phyloP scores from a whole-genome alignment of 1,139 yeast genomes.

The Torulaspora pretoriensis region DNA sequence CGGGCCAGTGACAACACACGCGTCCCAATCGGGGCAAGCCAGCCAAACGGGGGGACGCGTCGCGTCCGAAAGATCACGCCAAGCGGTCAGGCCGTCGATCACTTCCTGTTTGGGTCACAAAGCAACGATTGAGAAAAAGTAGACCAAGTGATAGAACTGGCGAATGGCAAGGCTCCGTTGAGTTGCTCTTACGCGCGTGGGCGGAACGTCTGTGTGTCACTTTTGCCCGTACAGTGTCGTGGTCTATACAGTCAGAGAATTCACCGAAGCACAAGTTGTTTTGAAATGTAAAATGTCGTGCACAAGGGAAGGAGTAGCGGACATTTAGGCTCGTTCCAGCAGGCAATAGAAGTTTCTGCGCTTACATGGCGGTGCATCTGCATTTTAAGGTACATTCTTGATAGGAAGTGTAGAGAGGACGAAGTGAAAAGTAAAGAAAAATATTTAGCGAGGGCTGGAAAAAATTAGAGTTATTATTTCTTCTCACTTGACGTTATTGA shows the following conservation, averaged over 20 bases:
- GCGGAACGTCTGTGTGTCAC: too few relatives aligned
- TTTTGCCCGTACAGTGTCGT: too few relatives aligned
- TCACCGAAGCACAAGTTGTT: too few relatives aligned
- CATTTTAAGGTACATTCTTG: conserved; percentile 1
- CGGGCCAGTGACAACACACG: neutral
- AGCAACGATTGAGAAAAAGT: too few relatives aligned
- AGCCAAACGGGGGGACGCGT: too few relatives aligned
- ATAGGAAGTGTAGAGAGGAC: neutral
- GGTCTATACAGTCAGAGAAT: too few relatives aligned
- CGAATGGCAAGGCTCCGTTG: too few relatives aligned
- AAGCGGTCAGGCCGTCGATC: neutral
- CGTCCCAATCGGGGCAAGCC: too few relatives aligned
- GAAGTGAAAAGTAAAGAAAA: neutral
- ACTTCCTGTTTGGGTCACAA: neutral
- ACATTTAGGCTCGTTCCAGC: neutral
- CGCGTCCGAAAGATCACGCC: neutral
- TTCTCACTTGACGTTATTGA: neutral
- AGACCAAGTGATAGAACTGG: too few relatives aligned
- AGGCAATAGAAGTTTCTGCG: neutral
- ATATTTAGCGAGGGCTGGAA: neutral
- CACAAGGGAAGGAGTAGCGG: neutral
- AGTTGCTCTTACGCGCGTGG: too few relatives aligned
- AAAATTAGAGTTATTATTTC: conserved; percentile 1
- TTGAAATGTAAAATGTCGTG: too few relatives aligned
- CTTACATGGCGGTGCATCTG: neutral